These are phyloP conservation scores for Lindgomyces ingoldianus DNA, from an alignment of 495 filamentous ascomycete species.

Conservation along the genomic window DNA sequence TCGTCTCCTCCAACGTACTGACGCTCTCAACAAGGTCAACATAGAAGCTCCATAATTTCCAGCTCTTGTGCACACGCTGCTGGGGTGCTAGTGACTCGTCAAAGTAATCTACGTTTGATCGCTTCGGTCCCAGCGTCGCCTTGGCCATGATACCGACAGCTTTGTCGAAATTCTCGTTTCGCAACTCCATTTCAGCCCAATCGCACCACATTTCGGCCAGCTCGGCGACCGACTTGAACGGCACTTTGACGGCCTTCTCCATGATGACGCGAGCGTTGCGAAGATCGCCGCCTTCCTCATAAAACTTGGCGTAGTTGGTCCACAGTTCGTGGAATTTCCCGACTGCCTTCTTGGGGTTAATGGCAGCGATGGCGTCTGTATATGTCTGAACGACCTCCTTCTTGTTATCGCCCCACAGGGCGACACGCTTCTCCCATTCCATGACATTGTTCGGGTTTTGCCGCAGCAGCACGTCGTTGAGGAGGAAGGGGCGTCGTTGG, in stretches of 20 bases:
- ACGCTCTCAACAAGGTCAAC: slow-evolving; percentile 97
- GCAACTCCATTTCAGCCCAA: slow-evolving; percentile 97
- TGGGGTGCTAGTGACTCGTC: slow-evolving; percentile 93
- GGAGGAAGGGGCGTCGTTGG: slow-evolving; percentile 93
- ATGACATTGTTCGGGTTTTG: slow-evolving; percentile 96
- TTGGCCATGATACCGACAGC: slow-evolving; percentile 96
- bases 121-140: slow-evolving; percentile 90
- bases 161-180: slow-evolving; percentile 92
- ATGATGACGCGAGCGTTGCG: slow-evolving; percentile 85
- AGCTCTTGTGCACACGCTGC: slow-evolving; percentile 97
- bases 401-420: slow-evolving; percentile 92
- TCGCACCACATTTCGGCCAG: slow-evolving; percentile 98
- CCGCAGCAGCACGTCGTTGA: slow-evolving; percentile 92
- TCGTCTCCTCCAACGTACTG: slow-evolving; percentile 85
- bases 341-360: slow-evolving; percentile 91
- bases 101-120: slow-evolving; percentile 95
- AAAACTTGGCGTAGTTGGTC: slow-evolving; percentile 97
- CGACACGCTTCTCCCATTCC: slow-evolving; percentile 96
- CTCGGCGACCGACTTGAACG: slow-evolving; percentile 92
- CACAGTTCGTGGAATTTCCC: slow-evolving; percentile 94
- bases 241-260: slow-evolving; percentile 97
- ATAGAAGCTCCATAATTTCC: slow-evolving; percentile 99
- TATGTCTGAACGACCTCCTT: slow-evolving; percentile 91
- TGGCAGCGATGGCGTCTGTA: slow-evolving; percentile 87
- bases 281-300: slow-evolving; percentile 86